Evolutionary conservation across 1,284 basidiomycete genomes (phyloP), one percentile per base, ranked within the genome.

Genomic region (Cryptococcus sp.): DNA sequence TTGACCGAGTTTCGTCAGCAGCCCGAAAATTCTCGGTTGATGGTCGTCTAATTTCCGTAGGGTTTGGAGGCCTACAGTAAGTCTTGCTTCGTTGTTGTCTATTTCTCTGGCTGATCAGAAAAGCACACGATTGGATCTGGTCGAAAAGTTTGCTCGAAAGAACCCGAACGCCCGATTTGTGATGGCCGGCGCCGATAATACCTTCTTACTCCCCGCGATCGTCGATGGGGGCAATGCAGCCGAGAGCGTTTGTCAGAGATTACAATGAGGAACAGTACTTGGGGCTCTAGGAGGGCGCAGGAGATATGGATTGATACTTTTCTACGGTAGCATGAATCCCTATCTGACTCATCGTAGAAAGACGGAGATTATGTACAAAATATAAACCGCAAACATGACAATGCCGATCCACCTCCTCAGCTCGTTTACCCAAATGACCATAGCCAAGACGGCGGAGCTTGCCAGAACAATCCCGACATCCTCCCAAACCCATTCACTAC

Each of bases 51-150:
- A 22, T 61, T 16, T 41, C 48, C 14, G 46, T 58, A 31, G 59
- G 59, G 7, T 56, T 61, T 18, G 59, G 59, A 22, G 59, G 59
- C 45, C 37, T 60, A 11, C 45, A 60, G 59, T 60, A 28, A 46
- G 56, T 55, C 25, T 19, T 24, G 10, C 28, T 3, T 28, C 28
- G 23, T 13, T 28, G 7, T 23, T 24, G 13, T 14, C 14, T 39
- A 2, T 11, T 22, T 31, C 16, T 14, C 22, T 2, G 40, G 25
- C 50, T 53, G 31, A 50, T 2, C 18, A 10, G n/a, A 16, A 2
- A 32, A 60, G 55, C 32, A 45, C 43, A 19, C 53, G 59, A 9
- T 53, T 55, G 5, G 59, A 61, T 32, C 49, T 61, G 9, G 54
- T 61, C 19, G 59, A 58, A 40, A 58, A 58, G 39, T 50, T 58